These are phyloP conservation scores for Aureobasidium sp. DNA, from an alignment of 2,329 filamentous ascomycete genomes.

Conservation along the genomic window DNA sequence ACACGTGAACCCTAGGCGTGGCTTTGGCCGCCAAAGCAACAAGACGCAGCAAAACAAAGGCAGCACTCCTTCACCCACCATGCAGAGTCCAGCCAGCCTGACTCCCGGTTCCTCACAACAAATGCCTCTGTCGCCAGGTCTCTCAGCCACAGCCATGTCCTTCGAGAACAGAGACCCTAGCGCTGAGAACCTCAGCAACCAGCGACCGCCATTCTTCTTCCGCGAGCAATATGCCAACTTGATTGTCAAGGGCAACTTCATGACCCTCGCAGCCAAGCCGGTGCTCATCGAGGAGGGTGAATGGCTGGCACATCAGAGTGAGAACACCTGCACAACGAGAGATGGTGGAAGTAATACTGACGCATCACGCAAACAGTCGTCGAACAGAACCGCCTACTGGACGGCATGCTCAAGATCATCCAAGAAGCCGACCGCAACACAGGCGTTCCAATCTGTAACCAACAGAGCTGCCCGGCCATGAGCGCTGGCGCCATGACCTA, in stretches of 20 bases:
- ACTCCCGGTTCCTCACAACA: constrained; percentile 17
- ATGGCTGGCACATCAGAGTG: constrained; percentile 94
- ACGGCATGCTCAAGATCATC: constrained; percentile 82
- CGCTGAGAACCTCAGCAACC: constrained; percentile 38
- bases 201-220: constrained; percentile 68
- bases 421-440: constrained; percentile 75
- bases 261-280: constrained; percentile 86
- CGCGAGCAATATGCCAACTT: constrained; percentile 69
- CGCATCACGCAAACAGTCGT: constrained; percentile 53
- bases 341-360: neutral
- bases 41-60: constrained; percentile 24
- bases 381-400: constrained; percentile 83
- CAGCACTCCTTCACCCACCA: constrained; percentile 27
- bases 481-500: constrained; percentile 96
- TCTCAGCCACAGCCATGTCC: constrained; percentile 56
- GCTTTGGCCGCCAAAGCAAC: constrained; percentile 25
- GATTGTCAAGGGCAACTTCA: constrained; percentile 95
- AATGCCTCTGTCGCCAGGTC: constrained; percentile 27
- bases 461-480: constrained; percentile 79
- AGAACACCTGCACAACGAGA: constrained; percentile 18
- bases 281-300: constrained; percentile 91
- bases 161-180: constrained; percentile 51
- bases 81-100: constrained; percentile 26
- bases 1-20: constrained; percentile 23
- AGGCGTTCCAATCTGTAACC: constrained; percentile 73